phyloP scores from a whole-genome alignment of 2,329 filamentous ascomycete genomes.

The Hymenoscyphus infarciens region DNA sequence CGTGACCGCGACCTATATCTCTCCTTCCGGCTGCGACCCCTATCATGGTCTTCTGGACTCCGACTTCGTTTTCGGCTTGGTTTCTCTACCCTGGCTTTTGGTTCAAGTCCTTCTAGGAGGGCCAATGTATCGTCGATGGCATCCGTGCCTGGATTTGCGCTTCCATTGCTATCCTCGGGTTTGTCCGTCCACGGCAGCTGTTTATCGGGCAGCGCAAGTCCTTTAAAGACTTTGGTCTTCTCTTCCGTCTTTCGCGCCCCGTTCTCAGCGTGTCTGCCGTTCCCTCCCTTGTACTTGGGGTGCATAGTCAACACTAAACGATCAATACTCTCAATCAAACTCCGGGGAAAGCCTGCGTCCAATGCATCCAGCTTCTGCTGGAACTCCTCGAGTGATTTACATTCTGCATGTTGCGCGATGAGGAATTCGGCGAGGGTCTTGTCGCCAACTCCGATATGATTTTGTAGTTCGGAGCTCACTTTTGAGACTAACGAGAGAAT shows the following conservation, averaged over 20 bases:
- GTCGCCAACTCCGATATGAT: slow-evolving; percentile 87
- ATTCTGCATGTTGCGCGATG: slow-evolving; percentile 82
- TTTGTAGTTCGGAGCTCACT: slow-evolving; percentile 89
- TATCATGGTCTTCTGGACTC: slow-evolving; percentile 44
- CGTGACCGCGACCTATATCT: slow-evolving; percentile 51
- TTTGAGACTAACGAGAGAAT: slow-evolving; percentile 90
- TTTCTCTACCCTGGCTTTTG: slow-evolving; percentile 49
- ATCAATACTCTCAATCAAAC: slow-evolving; percentile 87
- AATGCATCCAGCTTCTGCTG: slow-evolving; percentile 70
- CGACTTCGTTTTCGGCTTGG: slow-evolving; percentile 49
- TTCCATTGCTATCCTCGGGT: slow-evolving; percentile 36
- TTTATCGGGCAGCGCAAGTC: slow-evolving; percentile 81
- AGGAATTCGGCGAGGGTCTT: slow-evolving; percentile 96
- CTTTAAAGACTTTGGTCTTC: slow-evolving; percentile 86
- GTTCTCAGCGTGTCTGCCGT: slow-evolving; percentile 41
- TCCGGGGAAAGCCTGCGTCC: slow-evolving; percentile 78
- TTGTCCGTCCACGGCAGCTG: slow-evolving; percentile 53
- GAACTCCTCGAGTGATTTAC: slow-evolving; percentile 67
- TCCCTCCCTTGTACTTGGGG: slow-evolving; percentile 72
- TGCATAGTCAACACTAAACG: slow-evolving; percentile 86
- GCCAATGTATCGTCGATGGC: slow-evolving; percentile 92
- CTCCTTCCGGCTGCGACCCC: slow-evolving; percentile 37
- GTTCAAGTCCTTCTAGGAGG: slow-evolving; percentile 79
- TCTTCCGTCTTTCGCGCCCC: slow-evolving; percentile 52
- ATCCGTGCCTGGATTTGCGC: slow-evolving; percentile 47